Percentiles rank a stretch among this genome's conserved stretches.
Evolutionary conservation across 768 basidiomycete species (phyloP).

Genomic region (Termitomyces titanicus): DNA sequence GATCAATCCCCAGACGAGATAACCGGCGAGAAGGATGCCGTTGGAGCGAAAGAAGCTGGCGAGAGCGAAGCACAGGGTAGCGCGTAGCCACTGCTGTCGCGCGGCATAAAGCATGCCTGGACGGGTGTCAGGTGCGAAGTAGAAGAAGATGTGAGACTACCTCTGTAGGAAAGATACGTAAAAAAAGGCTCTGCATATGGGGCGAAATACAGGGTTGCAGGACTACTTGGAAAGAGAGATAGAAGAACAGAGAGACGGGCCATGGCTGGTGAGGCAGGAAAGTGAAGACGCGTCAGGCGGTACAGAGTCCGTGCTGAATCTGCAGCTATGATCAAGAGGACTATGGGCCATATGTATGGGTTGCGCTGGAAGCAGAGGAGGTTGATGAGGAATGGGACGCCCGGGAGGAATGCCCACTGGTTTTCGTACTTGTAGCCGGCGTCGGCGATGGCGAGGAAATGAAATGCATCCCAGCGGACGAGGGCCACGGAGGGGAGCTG

Average conservation of each 20-base stretch:
- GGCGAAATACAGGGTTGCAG: constrained; percentile 64
- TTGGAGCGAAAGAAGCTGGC: constrained; percentile 75
- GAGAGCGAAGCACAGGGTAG: constrained; percentile 58
- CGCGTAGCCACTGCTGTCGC: constrained; percentile 44
- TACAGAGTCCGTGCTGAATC: constrained; percentile 34
- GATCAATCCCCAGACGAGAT: constrained; percentile 71
- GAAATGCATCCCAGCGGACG: constrained; percentile 89
- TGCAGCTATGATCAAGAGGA: constrained; percentile 33
- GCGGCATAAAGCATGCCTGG: constrained; percentile 62
- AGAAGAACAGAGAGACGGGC: constrained; percentile 62
- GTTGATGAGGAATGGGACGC: constrained; percentile 53
- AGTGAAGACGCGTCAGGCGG: constrained; percentile 40
- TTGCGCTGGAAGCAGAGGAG: constrained; percentile 14
- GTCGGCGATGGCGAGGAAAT: constrained; percentile 70
- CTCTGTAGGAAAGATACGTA: constrained; percentile 74
- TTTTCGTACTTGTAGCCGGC: constrained; percentile 65
- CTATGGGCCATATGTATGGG: constrained; percentile 27
- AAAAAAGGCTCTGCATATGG: constrained; percentile 87
- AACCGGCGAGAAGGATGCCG: constrained; percentile 72
- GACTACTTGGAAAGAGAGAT: constrained; percentile 80
- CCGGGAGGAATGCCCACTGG: constrained; percentile 86
- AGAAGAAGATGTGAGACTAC: constrained; percentile 27
- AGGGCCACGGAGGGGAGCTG: constrained; percentile 18
- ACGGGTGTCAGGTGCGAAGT: background rate
- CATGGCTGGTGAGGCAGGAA: constrained; percentile 53